Evolutionary conservation across 176 grass and related monocot genomes (phyloP), one percentile per base, ranked within the genome.

Genomic region (Otatea glauca): DNA sequence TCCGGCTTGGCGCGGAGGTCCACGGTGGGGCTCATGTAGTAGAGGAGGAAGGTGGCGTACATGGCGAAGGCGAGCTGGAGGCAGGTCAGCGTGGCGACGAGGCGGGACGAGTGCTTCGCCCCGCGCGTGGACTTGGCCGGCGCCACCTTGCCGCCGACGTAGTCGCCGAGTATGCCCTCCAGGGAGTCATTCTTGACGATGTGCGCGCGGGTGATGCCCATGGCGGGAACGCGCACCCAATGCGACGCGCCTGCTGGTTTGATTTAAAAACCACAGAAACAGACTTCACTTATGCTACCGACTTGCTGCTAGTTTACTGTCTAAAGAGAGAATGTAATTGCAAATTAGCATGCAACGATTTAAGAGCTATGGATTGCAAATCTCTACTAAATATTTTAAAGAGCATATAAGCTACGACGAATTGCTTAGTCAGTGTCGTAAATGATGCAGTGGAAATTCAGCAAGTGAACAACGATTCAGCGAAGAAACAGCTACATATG

Each of bases 31-130:
- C 89, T 98, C 96, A 98, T 98, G 93, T 92, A 98, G 88, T 98
- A 98, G 68, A 98, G 91, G 27, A 98, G 93, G 85, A 95, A 98
- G 34, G 96, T 98, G 58, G 96, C 96, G 76, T 98, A 98, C 68
- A 98, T 88, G 32, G 91, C 96, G 82, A 98, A 98, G 54, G 83
- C 91, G 12, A 98, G 84, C 75, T 98, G 96, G 45, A 98, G 89
- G 78, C 88, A 93, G 50, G 96, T 98, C 47, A 98, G 88, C 21
- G 64, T 35, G 0, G 84, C 83, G 35, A 98, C 89, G 0, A 95
- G 68, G 32, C 96, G 91, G 45, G 96, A 82, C 4, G 96, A 86
- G 68, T 88, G 55, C 88, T 82, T 87, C 16, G 81, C 80, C 13
- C 45, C 14, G 43, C 92, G 84, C 47, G 27, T 18, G 3, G 72